These are phyloP conservation scores for Coniochaeta hoffmannii DNA, from an alignment of 2,329 filamentous ascomycete species.

Conservation along the genomic window DNA sequence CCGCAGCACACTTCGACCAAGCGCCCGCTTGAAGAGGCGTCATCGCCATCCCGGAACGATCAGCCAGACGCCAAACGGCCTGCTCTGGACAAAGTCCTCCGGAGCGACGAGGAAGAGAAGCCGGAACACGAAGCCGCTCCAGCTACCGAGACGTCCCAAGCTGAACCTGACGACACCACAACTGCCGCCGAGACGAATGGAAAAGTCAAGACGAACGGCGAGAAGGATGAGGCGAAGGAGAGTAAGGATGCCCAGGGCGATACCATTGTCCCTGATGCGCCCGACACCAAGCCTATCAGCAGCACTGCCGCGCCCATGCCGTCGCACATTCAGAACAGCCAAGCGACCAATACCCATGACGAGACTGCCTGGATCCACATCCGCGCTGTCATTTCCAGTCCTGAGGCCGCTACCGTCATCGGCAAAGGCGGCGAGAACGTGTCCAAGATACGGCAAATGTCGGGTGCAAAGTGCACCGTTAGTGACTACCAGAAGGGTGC, in stretches of 20 bases:
- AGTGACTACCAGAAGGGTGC: constrained; percentile 97
- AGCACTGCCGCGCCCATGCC: constrained; percentile 30
- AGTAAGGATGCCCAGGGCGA: constrained; percentile 57
- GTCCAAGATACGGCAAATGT: constrained; percentile 89
- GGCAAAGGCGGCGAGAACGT: constrained; percentile 99
- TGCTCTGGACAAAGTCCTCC: constrained; percentile 85
- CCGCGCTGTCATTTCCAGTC: constrained; percentile 92
- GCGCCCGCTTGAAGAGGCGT: constrained; percentile 93
- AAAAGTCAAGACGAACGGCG: constrained; percentile 41
- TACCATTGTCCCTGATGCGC: constrained; percentile 59
- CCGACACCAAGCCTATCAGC: constrained; percentile 43
- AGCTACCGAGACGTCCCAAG: constrained; percentile 18
- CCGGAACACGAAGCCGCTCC: constrained; percentile 27
- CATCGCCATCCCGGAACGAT: constrained; percentile 86
- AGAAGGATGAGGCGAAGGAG: constrained; percentile 31
- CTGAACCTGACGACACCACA: constrained; percentile 15
- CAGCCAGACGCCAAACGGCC: constrained; percentile 96
- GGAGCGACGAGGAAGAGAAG: constrained; percentile 47
- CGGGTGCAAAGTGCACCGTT: constrained; percentile 96
- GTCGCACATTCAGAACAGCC: constrained; percentile 29
- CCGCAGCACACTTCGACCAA: constrained; percentile 67
- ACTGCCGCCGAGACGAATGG: constrained; percentile 39
- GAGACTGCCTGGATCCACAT: constrained; percentile 97
- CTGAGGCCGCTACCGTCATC: constrained; percentile 95
- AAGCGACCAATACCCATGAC: constrained; percentile 60